phyloP scores from a whole-genome alignment of 208 protist genomes.

The Trypanosomatidae sp. region DNA sequence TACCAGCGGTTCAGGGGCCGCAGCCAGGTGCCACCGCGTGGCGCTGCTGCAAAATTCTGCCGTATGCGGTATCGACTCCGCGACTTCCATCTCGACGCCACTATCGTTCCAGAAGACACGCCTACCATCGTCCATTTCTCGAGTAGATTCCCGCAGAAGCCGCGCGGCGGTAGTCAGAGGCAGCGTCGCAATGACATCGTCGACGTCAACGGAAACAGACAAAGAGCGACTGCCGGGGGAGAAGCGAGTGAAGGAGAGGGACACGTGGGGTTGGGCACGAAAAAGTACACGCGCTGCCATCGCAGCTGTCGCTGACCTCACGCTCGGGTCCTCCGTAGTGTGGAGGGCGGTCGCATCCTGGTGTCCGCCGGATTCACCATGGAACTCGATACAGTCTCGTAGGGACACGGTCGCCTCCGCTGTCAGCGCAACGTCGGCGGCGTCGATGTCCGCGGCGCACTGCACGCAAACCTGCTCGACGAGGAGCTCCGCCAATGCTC shows the following conservation, averaged over 20 bases:
- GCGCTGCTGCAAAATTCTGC: neutral
- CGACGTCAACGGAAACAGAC: conserved; percentile 10
- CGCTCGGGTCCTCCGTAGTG: neutral
- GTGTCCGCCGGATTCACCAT: neutral
- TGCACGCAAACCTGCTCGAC: conserved; percentile 6
- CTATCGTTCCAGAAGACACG: conserved; percentile 17
- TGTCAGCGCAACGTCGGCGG: conserved; percentile 7
- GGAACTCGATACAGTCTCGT: conserved; percentile 4
- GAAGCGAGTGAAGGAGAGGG: conserved; percentile 18
- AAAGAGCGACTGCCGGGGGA: conserved; percentile 15
- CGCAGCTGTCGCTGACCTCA: neutral
- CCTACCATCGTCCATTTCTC: neutral
- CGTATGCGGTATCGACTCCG: neutral
- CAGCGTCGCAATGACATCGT: conserved; percentile 19
- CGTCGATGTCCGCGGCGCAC: conserved; percentile 11
- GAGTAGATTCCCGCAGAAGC: neutral
- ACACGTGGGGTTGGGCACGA: conserved; percentile 5
- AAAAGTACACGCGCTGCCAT: conserved; percentile 15
- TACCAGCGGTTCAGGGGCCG: neutral
- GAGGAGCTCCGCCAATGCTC: conserved; percentile 1
- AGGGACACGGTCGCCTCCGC: conserved; percentile 14
- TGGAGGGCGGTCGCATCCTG: neutral
- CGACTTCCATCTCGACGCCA: conserved; percentile 14
- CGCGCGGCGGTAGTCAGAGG: conserved; percentile 11
- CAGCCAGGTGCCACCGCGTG: neutral